Percentiles rank a stretch among this genome's conserved stretches.
Conservation (phyloP, 306 rosid species). For the Betula pendula region DNA sequence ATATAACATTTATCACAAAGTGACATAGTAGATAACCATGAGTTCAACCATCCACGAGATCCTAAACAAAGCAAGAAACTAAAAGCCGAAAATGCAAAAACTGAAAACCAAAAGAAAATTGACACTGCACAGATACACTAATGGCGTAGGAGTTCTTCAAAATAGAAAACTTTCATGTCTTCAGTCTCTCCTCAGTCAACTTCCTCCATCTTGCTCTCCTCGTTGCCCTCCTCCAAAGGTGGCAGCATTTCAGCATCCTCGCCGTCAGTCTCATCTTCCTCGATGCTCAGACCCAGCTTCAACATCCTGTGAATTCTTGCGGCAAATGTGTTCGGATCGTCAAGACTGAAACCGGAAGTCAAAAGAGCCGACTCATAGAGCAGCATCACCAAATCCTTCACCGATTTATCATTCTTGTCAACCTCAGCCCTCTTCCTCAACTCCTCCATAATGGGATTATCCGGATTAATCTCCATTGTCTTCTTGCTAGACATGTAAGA, state of each 20-base stretch:
- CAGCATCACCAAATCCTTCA: conserved; percentile 28
- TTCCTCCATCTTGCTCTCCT: conserved; percentile 28
- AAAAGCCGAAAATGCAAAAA: neutral
- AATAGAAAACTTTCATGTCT: neutral
- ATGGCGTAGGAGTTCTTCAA: neutral
- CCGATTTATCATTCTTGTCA: conserved; percentile 26
- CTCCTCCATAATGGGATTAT: conserved; percentile 27
- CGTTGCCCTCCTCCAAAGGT: conserved; percentile 14
- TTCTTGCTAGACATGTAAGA: conserved; percentile 40
- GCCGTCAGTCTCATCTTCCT: conserved; percentile 3
- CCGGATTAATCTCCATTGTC: conserved; percentile 40
- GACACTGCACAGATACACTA: neutral
- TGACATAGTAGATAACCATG: neutral
- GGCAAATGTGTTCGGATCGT: conserved; percentile 32
- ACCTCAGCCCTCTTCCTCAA: conserved; percentile 27
- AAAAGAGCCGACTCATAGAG: conserved; percentile 26
- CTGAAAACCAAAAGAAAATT: neutral
- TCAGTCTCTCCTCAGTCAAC: conserved; percentile 8
- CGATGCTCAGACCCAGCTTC: conserved; percentile 28
- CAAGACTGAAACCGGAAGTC: conserved; percentile 33
- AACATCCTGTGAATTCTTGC: conserved; percentile 33
- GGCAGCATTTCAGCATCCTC: conserved; percentile 16
- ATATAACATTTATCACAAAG: neutral
- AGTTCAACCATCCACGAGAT: no score
- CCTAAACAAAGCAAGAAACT: neutral